These are phyloP conservation scores for Mycosphaerelloides madeirae DNA, from an alignment of 2,329 filamentous ascomycete genomes.

Conservation along the genomic window DNA sequence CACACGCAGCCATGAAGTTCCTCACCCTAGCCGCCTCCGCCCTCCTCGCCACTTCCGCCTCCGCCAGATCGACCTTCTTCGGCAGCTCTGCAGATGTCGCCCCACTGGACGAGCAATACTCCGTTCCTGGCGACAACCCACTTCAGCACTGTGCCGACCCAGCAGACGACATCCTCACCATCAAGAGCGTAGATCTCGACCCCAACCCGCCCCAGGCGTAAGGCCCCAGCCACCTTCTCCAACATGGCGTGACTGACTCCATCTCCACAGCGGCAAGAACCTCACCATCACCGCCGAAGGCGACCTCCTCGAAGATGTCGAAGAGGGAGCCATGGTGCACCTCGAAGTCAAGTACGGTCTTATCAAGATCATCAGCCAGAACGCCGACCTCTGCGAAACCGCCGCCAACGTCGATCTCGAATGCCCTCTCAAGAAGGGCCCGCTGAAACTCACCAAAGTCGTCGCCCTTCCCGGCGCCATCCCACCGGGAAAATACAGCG, in stretches of 20 bases:
- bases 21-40: constrained; percentile 24
- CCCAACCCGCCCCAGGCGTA: constrained; percentile 89
- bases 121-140: constrained; percentile 80
- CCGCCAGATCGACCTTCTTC: constrained; percentile 25
- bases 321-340: constrained; percentile 73
- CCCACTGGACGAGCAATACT: constrained; percentile 45
- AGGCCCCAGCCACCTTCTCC: constrained; percentile 7
- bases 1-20: constrained; percentile 28
- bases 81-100: constrained; percentile 15
- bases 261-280: constrained; percentile 60
- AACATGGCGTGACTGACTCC: not conserved
- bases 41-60: constrained; percentile 27
- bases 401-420: constrained; percentile 80
- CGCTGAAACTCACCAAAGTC: constrained; percentile 66
- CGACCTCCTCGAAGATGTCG: constrained; percentile 65
- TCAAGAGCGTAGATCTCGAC: constrained; percentile 71
- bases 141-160: constrained; percentile 73
- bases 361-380: constrained; percentile 79
- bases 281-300: constrained; percentile 77
- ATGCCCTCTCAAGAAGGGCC: constrained; percentile 81
- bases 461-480: constrained; percentile 83
- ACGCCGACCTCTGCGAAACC: constrained; percentile 82
- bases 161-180: constrained; percentile 63
- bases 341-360: constrained; percentile 90
- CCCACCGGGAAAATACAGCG: constrained; percentile 84